Base-by-base conservation (phyloP, 495 filamentous ascomycete genomes). In the Penicillium crystallinum region DNA sequence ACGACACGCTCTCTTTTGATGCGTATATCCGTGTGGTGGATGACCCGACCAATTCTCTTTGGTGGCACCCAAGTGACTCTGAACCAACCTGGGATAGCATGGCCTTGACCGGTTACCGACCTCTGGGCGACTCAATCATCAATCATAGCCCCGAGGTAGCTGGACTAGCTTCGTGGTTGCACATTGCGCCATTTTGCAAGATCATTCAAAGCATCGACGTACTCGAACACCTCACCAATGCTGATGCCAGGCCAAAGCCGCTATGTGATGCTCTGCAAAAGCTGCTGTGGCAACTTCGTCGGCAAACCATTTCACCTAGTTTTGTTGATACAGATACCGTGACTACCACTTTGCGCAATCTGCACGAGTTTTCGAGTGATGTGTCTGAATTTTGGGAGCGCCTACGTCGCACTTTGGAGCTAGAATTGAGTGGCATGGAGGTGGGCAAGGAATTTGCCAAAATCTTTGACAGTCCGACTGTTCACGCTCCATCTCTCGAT, bases 81-180 rank as follows among this genome's bases (percentile, higher is more conserved):
- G 64, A 83, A 67, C 55, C 83, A 75, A 73, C 91, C 84, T 57
- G 92, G 89, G 59, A 98, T 80, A 66, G 89, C 56, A 74, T 78
- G 79, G 69, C 73, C 7, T 73, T 81, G 66, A 84, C 83, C 22
- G 82, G 84, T 18, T 76, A 85, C 31, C 77, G 77, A 46, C 73
- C 78, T 5, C 56, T 86, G 30, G 71, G 72, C 14, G 70, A 73
- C 44, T 72, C 72, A 3, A 65, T 71, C 34, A 66, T 77, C 47
- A 71, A 77, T 38, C 74, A 80, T 50, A 77, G 75, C 45, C 71
- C 72, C 18, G 72, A 77, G 55, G 71, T 79, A 10, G 75, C 78
- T 11, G 78, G 78, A 0, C 57, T 85, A 11, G 73, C 81, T 0
- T 71, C 78, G 3, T 83, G 81, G 77, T 62, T 86, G 46, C 77